Conservation (phyloP, 208 protist species). For the Acanthamoeba triangularis region DNA sequence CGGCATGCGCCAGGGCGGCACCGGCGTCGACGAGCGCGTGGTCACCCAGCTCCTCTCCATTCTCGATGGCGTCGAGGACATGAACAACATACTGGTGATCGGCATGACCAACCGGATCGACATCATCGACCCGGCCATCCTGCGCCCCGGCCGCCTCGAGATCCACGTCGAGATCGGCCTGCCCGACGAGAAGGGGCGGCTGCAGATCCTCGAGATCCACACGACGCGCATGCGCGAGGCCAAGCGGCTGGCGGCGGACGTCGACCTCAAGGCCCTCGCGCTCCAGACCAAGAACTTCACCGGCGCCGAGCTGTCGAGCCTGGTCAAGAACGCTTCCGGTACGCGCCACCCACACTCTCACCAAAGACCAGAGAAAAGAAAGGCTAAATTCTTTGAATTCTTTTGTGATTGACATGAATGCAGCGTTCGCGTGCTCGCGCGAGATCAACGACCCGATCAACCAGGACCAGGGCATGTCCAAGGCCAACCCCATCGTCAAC, state of each 20-base stretch:
- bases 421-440: conserved; percentile 14
- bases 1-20: conserved; percentile 90
- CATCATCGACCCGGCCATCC: conserved; percentile 98
- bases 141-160: conserved; percentile 98
- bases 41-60: conserved; percentile 99
- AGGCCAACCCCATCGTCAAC: conserved; percentile 64
- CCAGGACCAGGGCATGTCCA: neutral
- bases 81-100: conserved; percentile 99
- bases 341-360: no score
- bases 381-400: neutral
- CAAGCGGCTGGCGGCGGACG: conserved; percentile 98
- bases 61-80: conserved; percentile 98
- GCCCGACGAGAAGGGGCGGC: conserved; percentile 91
- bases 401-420: neutral
- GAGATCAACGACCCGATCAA: conserved; percentile 27
- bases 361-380: no score
- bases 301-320: conserved; percentile 92
- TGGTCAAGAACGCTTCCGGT: conserved; percentile 95
- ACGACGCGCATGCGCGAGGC: conserved; percentile 92
- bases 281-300: conserved; percentile 99
- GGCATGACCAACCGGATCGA: conserved; percentile 99
- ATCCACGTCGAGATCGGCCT: conserved; percentile 97
- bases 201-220: conserved; percentile 94
- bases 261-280: conserved; percentile 96
- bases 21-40: conserved; percentile 97